These are phyloP conservation scores for Cicer yamashitae DNA, from an alignment of 306 rosid species.

Conservation along the genomic window DNA sequence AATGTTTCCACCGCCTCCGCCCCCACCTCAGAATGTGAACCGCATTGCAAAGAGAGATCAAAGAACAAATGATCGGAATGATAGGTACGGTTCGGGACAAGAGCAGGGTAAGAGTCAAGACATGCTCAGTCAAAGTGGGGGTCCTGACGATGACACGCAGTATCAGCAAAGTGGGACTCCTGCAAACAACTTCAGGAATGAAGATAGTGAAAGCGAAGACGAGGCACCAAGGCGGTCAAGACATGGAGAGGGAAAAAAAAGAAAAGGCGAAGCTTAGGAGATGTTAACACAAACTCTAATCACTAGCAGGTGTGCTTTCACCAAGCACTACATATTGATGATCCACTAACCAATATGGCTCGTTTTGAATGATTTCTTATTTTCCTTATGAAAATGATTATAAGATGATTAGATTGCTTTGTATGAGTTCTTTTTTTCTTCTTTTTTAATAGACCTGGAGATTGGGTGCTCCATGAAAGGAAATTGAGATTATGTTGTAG, in stretches of 20 bases:
- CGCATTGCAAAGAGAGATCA: conserved; percentile 73
- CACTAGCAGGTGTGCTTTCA: conserved; percentile 51
- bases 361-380: conserved; percentile 40
- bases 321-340: conserved; percentile 27
- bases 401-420: conserved; percentile 38
- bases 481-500: conserved; percentile 26
- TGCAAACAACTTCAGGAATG: conserved; percentile 48
- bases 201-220: conserved; percentile 93
- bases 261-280: conserved; percentile 79
- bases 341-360: conserved; percentile 51
- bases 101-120: conserved; percentile 82
- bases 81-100: conserved; percentile 66
- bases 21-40: conserved; percentile 62
- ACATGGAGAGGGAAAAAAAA: conserved; percentile 93
- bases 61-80: conserved; percentile 73
- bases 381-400: conserved; percentile 24
- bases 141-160: conserved; percentile 71
- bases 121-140: conserved; percentile 63
- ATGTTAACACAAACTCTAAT: conserved; percentile 55
- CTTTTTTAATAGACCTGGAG: conserved; percentile 20
- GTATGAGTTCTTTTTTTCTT: not conserved
- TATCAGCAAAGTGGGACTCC: conserved; percentile 49
- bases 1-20: conserved; percentile 81
- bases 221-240: conserved; percentile 98
- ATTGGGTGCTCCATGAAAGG: conserved; percentile 22